Evolutionary conservation across 2,329 filamentous ascomycete species (phyloP).

Genomic region (Drechslerella coelobrocha): DNA sequence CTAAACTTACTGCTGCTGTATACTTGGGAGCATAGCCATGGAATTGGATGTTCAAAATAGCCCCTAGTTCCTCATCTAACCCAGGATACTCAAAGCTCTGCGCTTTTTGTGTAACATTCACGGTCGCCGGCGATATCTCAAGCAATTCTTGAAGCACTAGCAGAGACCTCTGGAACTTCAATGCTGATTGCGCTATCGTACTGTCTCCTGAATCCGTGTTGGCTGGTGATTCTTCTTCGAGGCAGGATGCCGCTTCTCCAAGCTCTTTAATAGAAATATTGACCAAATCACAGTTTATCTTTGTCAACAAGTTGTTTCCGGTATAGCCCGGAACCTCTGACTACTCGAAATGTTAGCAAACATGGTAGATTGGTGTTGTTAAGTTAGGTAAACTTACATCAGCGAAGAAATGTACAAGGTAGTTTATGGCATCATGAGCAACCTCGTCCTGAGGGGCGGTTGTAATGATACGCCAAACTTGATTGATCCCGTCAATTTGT

Average conservation of each 20-base stretch:
- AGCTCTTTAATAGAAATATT: constrained; percentile 43
- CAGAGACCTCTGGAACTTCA: constrained; percentile 41
- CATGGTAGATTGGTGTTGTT: constrained; percentile 8
- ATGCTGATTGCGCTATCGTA: constrained; percentile 16
- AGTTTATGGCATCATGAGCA: constrained; percentile 71
- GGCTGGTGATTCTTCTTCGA: constrained; percentile 1
- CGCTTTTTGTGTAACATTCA: constrained; percentile 31
- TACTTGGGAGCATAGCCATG: constrained; percentile 46
- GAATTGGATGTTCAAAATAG: constrained; percentile 33
- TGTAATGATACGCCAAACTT: constrained; percentile 84
- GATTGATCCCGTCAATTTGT: constrained; percentile 67
- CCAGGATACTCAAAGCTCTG: constrained; percentile 46
- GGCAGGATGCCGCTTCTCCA: constrained; percentile 23
- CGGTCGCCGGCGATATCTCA: constrained; percentile 26
- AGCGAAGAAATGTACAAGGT: constrained; percentile 77
- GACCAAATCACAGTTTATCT: constrained; percentile 44
- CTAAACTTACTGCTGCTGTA: constrained; percentile 23
- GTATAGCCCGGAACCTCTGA: constrained; percentile 22
- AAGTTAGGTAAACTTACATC: constrained; percentile 56
- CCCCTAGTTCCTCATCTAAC: constrained; percentile 32
- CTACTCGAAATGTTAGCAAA: constrained; percentile 7
- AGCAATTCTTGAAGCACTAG: constrained; percentile 37
- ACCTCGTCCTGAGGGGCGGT: constrained; percentile 71
- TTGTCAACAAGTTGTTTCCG: constrained; percentile 27
- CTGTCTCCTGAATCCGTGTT: not conserved